Evolutionary conservation across 2,329 filamentous ascomycete species (phyloP).

Genomic region (Nemania sp.): DNA sequence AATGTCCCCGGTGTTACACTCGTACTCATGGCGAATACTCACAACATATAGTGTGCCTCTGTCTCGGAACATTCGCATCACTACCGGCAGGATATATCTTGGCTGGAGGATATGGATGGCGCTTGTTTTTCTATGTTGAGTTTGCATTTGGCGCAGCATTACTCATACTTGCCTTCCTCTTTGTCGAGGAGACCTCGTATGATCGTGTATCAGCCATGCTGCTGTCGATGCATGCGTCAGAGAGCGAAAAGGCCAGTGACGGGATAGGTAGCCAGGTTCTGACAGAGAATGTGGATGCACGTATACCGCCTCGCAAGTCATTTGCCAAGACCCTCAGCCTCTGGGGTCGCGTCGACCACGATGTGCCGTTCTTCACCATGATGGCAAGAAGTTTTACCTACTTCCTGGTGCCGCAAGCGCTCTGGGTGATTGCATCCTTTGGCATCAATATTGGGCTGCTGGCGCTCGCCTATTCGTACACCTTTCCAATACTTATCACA

Average conservation of each 20-base stretch:
- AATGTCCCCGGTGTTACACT: not conserved
- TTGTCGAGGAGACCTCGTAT: conserved; percentile 66
- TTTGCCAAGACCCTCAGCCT: conserved; percentile 57
- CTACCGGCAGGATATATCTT: conserved; percentile 73
- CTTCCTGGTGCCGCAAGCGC: conserved; percentile 58
- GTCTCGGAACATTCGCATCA: conserved; percentile 67
- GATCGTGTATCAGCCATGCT: conserved; percentile 46
- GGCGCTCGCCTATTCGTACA: conserved; percentile 61
- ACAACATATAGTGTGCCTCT: conserved; percentile 60
- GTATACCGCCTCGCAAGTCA: conserved; percentile 53
- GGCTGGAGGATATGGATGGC: conserved; percentile 67
- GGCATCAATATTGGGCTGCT: conserved; percentile 61
- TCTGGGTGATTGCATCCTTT: conserved; percentile 61
- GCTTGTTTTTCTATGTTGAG: conserved; percentile 71
- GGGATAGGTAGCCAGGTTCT: conserved; percentile 38
- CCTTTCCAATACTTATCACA: conserved; percentile 59
- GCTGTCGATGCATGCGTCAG: conserved; percentile 36
- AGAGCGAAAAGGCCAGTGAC: conserved; percentile 43
- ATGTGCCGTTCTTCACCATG: conserved; percentile 58
- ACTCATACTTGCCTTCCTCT: conserved; percentile 61
- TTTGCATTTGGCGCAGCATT: conserved; percentile 64
- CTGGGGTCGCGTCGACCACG: conserved; percentile 55
- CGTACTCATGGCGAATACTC: conserved; percentile 8
- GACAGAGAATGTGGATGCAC: conserved; percentile 15
- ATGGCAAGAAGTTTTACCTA: conserved; percentile 59